Evolutionary conservation across 1,139 yeast genomes (phyloP), one percentile per base, ranked within the genome.

Genomic region (Hyphopichia fennica): DNA sequence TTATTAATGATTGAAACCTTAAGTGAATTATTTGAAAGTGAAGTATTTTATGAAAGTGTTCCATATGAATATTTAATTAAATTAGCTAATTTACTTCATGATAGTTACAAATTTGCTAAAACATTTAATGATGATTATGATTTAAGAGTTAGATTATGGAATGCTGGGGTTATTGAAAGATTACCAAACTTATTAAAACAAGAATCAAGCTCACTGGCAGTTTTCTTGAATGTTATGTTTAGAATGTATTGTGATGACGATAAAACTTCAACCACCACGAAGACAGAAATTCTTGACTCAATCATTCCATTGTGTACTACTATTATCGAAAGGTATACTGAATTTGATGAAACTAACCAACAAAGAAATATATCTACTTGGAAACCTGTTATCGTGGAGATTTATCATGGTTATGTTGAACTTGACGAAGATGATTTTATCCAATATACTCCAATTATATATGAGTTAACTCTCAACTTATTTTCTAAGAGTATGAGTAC

Each of bases 371-470:
- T 91, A 33, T 72, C 79, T 20, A 85, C 95, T 3, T 87, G 97
- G 95, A 79, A 87, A 55, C 98, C 98, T 0, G 97, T 93, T 19
- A 87, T 91, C 34, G 84, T 87, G 34, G 96, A 87, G 56, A 85
- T 93, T 28, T 70, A 84, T 50, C 90, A 86, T 59, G 96, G 96
- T 4, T 85, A 84, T 57, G 77, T 81, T 37, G 88, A 83, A 55
- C 76, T 93, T 51, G 87, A 86, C 51, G 87, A 84, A 38, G 79
- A 66, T 1, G 97, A 93, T 60, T 91, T 93, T 63, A 63, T 63
- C 32, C 65, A 66, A 43, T 77, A 81, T 52, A 77, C 88, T 45
- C 84, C 89, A 2, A 72, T 64, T 20, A 79, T 89, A 69, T 93
- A 89, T 63, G 76, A 75, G 23, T 74, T 83, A 42, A 81, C 88